These are phyloP conservation scores for Vicia sativa DNA, from an alignment of 306 rosid species.

Conservation along the genomic window DNA sequence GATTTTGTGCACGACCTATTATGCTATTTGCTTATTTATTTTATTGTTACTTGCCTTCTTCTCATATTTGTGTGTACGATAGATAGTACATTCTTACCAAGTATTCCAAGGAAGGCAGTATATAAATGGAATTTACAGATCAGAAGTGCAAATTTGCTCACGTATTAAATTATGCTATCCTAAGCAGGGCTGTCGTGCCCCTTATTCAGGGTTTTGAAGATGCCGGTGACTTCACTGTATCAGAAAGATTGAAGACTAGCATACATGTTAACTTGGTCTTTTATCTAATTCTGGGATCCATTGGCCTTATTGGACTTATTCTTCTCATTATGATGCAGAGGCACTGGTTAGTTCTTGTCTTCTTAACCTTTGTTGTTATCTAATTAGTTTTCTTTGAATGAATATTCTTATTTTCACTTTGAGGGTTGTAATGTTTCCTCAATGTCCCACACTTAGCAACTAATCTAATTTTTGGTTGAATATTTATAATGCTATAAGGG, in stretches of 20 bases:
- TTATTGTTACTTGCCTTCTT: constrained; percentile 14
- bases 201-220: constrained; percentile 99
- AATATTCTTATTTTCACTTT: constrained; percentile 13
- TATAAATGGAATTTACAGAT: constrained; percentile 31
- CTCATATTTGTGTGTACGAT: constrained; percentile 9
- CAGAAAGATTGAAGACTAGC: constrained; percentile 94
- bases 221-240: constrained; percentile 89
- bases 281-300: constrained; percentile 78
- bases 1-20: constrained; percentile 20
- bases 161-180: constrained; percentile 46
- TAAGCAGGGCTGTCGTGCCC: constrained; percentile 97
- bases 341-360: constrained; percentile 57
- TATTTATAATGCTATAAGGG: constrained; percentile 5
- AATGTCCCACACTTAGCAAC: neutral
- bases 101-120: constrained; percentile 30
- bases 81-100: neutral
- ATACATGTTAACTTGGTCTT: constrained; percentile 82
- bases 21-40: constrained; percentile 23
- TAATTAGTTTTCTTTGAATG: neutral
- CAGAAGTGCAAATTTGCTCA: constrained; percentile 48
- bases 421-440: constrained; percentile 23
- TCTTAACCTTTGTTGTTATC: constrained; percentile 33
- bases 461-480: constrained; percentile 1
- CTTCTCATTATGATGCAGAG: constrained; percentile 70
- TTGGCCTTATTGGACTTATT: constrained; percentile 78